A percentile compares a stretch with the other conserved stretches of the same genome.
Conservation (phyloP, 2,329 filamentous ascomycete species). For the Cordyceps farinosa region DNA sequence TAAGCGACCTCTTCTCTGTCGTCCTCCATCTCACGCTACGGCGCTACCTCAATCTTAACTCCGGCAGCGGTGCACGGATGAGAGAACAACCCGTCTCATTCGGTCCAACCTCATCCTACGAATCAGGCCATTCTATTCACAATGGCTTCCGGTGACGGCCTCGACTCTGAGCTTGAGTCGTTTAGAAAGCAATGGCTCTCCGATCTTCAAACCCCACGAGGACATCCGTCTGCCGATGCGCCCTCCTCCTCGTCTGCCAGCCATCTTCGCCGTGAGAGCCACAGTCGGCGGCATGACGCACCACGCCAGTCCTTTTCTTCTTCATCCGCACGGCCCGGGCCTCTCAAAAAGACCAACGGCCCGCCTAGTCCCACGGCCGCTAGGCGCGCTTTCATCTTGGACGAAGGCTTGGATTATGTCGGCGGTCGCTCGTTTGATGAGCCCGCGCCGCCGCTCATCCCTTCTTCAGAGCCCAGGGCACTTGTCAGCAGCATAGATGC, state of each 20-base stretch:
- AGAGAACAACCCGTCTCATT: background rate
- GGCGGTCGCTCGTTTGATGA: constrained; percentile 33
- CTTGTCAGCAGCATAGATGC: constrained; percentile 17
- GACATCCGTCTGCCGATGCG: background rate
- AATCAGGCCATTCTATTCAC: background rate
- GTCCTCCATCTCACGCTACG: background rate
- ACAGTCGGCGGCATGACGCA: background rate
- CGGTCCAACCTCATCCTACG: background rate
- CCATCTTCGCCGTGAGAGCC: constrained; percentile 9
- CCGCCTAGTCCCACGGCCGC: constrained; percentile 13
- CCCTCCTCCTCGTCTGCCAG: background rate
- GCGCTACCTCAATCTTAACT: background rate
- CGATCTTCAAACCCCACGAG: constrained; percentile 57
- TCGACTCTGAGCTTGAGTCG: constrained; percentile 71
- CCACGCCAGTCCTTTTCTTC: background rate
- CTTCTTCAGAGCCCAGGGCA: constrained; percentile 20
- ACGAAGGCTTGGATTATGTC: constrained; percentile 29
- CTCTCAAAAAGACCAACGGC: constrained; percentile 1
- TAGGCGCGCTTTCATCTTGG: constrained; percentile 11
- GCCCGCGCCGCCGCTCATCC: constrained; percentile 18
- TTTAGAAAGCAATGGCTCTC: constrained; percentile 84
- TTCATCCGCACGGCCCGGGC: background rate
- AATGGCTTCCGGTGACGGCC: constrained; percentile 23
- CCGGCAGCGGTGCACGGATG: background rate
- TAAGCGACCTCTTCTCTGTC: background rate